These are phyloP conservation scores for Lotus japonicus DNA, from an alignment of 306 rosid species.

Conservation along the genomic window DNA sequence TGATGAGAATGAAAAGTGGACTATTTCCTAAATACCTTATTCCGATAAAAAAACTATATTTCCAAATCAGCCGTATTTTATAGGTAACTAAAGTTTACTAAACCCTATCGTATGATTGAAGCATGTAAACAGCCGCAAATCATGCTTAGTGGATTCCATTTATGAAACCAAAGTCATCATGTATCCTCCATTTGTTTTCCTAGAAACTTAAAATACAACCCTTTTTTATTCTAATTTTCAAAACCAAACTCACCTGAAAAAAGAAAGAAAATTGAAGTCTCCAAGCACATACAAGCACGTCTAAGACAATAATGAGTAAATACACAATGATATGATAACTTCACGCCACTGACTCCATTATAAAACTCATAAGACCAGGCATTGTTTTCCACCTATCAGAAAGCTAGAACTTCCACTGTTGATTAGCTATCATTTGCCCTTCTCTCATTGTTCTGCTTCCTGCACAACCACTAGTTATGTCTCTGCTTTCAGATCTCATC, in stretches of 20 bases:
- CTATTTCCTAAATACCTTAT: too few relatives aligned
- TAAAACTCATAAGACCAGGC: not conserved
- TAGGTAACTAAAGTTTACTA: too few relatives aligned
- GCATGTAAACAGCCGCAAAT: too few relatives aligned
- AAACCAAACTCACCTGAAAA: not conserved
- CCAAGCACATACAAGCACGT: not conserved
- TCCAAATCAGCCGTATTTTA: too few relatives aligned
- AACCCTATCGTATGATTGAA: too few relatives aligned
- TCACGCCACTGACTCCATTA: not conserved
- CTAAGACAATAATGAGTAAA: too few relatives aligned
- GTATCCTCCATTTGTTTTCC: too few relatives aligned
- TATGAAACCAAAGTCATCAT: too few relatives aligned
- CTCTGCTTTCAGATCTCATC: slow-evolving; percentile 44
- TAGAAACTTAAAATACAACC: not conserved
- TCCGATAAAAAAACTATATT: too few relatives aligned
- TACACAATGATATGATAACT: not conserved
- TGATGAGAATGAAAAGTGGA: too few relatives aligned
- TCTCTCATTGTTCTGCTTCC: not conserved
- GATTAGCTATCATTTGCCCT: not conserved
- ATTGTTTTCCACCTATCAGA: not conserved
- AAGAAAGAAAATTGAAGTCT: too few relatives aligned
- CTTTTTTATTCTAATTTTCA: too few relatives aligned
- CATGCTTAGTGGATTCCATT: not conserved
- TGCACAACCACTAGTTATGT: slow-evolving; percentile 5
- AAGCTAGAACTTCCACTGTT: not conserved